phyloP scores from a whole-genome alignment of 2,329 filamentous ascomycete genomes.

The Bipolaris zeicola region DNA sequence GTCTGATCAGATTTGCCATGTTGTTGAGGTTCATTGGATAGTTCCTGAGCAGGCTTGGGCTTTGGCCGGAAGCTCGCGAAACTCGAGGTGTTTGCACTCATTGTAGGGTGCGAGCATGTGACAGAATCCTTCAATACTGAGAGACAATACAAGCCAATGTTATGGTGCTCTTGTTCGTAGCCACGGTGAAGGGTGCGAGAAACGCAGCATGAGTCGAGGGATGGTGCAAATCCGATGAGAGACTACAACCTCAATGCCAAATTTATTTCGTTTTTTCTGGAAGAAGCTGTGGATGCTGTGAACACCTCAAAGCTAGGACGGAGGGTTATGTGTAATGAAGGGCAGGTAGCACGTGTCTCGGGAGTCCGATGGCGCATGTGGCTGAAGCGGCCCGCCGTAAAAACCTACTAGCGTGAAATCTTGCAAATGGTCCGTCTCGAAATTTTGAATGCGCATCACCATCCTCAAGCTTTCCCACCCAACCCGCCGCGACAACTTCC shows the following conservation, averaged over 20 bases:
- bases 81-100: conserved; percentile 62
- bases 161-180: neutral
- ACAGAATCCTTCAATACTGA: neutral
- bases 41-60: conserved; percentile 24
- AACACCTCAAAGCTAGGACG: neutral
- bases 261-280: neutral
- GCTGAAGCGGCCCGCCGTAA: conserved; percentile 18
- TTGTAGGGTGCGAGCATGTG: conserved; percentile 6
- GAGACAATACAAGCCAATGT: neutral
- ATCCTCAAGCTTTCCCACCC: conserved; percentile 5
- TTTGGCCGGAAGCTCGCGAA: conserved; percentile 76
- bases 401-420: conserved; percentile 28
- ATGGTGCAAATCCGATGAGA: too few relatives aligned
- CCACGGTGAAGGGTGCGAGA: neutral
- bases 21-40: conserved; percentile 16
- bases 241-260: neutral
- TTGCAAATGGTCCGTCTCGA: conserved; percentile 17
- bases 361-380: conserved; percentile 12
- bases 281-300: neutral
- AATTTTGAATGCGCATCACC: conserved; percentile 23
- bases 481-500: conserved; percentile 26
- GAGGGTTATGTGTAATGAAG: conserved; percentile 4
- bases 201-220: neutral
- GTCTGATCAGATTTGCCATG: conserved; percentile 12
- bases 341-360: conserved; percentile 17